Percentiles rank a stretch among this genome's conserved stretches.
Conservation (phyloP, 257 asterid genomes). For the Parsonsia alboflavescens region DNA sequence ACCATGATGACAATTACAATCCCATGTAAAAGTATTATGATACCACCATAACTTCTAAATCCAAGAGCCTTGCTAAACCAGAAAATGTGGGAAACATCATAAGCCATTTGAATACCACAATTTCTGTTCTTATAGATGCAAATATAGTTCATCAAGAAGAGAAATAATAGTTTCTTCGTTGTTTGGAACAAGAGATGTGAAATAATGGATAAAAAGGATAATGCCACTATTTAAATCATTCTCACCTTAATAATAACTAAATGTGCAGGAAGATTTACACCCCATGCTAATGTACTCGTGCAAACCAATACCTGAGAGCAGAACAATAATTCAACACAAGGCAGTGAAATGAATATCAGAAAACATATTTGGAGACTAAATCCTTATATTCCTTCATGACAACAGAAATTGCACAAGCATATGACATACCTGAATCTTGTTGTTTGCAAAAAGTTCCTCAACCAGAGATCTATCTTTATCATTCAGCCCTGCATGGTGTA, state of each 20-base stretch:
- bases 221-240: conserved; percentile 8
- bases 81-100: background rate
- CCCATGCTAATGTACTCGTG: conserved; percentile 99
- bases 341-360: conserved; percentile 11
- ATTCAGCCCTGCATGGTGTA: conserved; percentile 95
- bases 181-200: background rate
- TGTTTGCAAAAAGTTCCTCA: conserved; percentile 97
- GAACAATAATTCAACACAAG: conserved; percentile 22
- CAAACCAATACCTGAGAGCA: conserved; percentile 73
- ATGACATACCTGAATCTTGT: conserved; percentile 75
- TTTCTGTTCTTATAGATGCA: background rate
- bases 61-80: too few relatives aligned
- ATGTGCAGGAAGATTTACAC: conserved; percentile 99
- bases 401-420: conserved; percentile 13
- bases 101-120: background rate
- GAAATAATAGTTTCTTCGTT: background rate
- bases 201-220: background rate
- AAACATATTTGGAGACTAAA: background rate
- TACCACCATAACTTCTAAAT: background rate
- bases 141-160: background rate
- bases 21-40: background rate
- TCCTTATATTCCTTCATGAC: background rate
- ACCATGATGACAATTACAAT: background rate
- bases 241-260: conserved; percentile 90
- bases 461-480: conserved; percentile 95